phyloP scores from a whole-genome alignment of 148 eudicot genomes.

The Gaultheria prostrata region DNA sequence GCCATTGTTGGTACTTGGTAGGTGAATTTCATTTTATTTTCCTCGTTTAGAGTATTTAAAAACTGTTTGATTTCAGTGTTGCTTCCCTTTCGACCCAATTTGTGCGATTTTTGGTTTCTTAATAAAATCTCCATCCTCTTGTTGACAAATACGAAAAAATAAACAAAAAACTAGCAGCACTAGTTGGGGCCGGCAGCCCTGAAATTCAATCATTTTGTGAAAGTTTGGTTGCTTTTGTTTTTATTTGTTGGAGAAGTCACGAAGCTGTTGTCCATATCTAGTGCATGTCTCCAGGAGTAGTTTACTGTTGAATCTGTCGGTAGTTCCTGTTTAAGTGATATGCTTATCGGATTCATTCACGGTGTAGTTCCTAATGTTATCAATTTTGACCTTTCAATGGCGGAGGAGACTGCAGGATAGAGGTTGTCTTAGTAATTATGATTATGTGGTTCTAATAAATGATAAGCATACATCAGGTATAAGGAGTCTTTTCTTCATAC shows the following conservation, averaged over 20 bases:
- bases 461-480: background rate
- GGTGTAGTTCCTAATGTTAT: background rate
- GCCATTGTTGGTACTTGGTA: too few relatives aligned
- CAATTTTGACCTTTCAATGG: constrained; percentile 1
- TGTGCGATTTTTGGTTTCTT: background rate
- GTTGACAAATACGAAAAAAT: background rate
- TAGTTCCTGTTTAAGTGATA: too few relatives aligned
- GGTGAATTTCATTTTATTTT: background rate
- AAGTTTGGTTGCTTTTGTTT: background rate
- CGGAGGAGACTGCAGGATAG: background rate
- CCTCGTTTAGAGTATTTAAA: background rate
- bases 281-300: background rate
- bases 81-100: background rate
- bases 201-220: background rate
- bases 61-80: background rate
- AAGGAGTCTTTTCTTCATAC: background rate
- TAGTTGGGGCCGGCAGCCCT: background rate
- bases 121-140: background rate
- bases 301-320: background rate
- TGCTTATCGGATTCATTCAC: background rate
- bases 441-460: background rate
- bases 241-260: background rate
- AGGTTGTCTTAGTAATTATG: background rate
- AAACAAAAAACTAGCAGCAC: background rate
- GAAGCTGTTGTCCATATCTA: constrained; percentile 1